Conservation (phyloP, 352 stramenopile genomes). For the Peronospora belbahrii region DNA sequence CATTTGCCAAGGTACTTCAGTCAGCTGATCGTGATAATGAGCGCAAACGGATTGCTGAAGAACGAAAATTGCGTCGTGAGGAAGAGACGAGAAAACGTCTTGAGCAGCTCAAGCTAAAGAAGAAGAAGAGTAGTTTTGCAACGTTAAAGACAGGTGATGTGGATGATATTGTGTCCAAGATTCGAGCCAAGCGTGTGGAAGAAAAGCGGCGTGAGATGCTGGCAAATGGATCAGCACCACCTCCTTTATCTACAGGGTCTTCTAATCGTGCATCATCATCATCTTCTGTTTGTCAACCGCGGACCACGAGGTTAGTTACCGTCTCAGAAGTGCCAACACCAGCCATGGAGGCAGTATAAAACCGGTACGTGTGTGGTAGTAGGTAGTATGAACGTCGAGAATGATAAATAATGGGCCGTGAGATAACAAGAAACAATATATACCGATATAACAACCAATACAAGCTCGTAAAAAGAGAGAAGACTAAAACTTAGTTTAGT, state of each 20-base stretch:
- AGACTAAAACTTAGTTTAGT: too few relatives aligned
- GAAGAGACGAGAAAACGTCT: conserved; percentile 76
- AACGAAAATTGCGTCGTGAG: conserved; percentile 62
- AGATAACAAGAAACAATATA: not conserved
- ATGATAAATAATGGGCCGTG: conserved; percentile 19
- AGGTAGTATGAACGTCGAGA: conserved; percentile 7
- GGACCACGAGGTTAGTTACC: conserved; percentile 8
- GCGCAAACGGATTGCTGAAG: conserved; percentile 73
- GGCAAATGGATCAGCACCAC: conserved; percentile 20
- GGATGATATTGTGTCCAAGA: conserved; percentile 79
- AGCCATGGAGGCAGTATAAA: conserved; percentile 30
- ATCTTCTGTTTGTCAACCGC: conserved; percentile 5
- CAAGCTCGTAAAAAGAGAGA: too few relatives aligned
- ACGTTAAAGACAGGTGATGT: conserved; percentile 73
- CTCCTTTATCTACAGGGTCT: conserved; percentile 20
- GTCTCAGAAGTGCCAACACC: conserved; percentile 11
- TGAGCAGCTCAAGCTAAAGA: conserved; percentile 74
- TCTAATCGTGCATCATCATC: conserved; percentile 17
- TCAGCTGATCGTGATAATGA: conserved; percentile 78
- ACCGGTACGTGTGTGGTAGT: conserved; percentile 9
- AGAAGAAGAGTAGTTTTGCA: conserved; percentile 59
- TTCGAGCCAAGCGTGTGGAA: conserved; percentile 67
- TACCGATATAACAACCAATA: not conserved
- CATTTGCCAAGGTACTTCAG: conserved; percentile 76
- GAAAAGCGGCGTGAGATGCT: conserved; percentile 65